Base-by-base conservation (phyloP, 257 asterid species). In the Scutellaria barbata region DNA sequence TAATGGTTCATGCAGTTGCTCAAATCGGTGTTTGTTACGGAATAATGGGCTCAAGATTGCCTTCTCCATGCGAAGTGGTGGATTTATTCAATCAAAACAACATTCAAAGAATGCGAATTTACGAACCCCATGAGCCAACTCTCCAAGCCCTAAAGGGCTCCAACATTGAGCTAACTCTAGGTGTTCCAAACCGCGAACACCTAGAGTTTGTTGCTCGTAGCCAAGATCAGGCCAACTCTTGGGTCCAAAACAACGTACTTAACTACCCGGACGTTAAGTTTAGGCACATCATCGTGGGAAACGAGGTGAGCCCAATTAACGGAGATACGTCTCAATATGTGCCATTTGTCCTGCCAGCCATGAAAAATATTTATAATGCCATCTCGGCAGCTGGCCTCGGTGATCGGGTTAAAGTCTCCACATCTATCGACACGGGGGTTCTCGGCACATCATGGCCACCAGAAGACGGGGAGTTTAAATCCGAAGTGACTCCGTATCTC, bases 201-300 rank as follows among this genome's bases (percentile, higher is more conserved):
- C 76, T 81, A 37, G 61, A 53, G 7, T 3, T 5, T 7, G 11
- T 74, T 5, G 75, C 72, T 5, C 17, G 72, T 13, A 46, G 52
- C 25, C 77, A 45, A 50, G 74, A 58, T 6, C 52, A 50, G 47
- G 81, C 84, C 0, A 63, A 40, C 39, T 4, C 41, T 10, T 81
- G 85, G 85, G 78, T 81, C 55, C 78, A 52, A 42, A 68, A 53
- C 63, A 74, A 77, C 48, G 48, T 81, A 0, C 54, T 6, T 1
- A 60, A 62, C 48, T 63, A 65, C 20, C 64, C 76, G 0, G 35
- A 39, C 20, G 81, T 72, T n/a, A 68, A 33, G 4, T 60, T 76
- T 20, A 39, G 63, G 37, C 71, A 73, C 74, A 70, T 80, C 12
- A 66, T 72, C 0, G 77, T 73, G 5, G 84, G 84, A 1, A 76